Conservation (phyloP, 2,329 filamentous ascomycete genomes). For the Xylariaceae sp. region DNA sequence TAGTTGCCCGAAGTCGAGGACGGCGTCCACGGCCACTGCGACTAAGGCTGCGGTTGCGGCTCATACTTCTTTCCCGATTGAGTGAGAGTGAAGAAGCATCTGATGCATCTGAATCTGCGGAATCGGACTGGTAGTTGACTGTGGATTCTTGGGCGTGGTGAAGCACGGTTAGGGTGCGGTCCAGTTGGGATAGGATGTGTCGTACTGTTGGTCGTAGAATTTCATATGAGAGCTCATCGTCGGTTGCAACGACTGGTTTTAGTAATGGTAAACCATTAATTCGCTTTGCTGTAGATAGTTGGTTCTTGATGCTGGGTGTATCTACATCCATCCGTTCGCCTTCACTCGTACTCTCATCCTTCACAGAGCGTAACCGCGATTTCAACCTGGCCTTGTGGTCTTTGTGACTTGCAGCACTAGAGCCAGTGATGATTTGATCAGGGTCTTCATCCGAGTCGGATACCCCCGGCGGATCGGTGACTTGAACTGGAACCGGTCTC, state of each 20-base stretch:
- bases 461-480: no score
- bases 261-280: no score
- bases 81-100: constrained; percentile 13
- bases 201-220: constrained; percentile 65
- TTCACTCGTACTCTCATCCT: constrained; percentile 16
- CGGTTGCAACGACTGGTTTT: constrained; percentile 56
- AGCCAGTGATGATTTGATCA: no score
- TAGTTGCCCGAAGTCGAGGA: not conserved
- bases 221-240: constrained; percentile 64
- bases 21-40: constrained; percentile 4
- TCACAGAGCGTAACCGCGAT: constrained; percentile 19
- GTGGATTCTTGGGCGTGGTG: constrained; percentile 62
- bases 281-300: no score
- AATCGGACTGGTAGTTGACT: constrained; percentile 28
- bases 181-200: constrained; percentile 67
- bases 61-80: no score
- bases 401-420: no score
- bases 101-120: constrained; percentile 24
- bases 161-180: constrained; percentile 65
- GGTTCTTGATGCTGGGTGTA: no score
- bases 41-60: constrained; percentile 1
- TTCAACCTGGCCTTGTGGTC: no score
- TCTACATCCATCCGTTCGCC: constrained; percentile 23
- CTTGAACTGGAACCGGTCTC: constrained; percentile 35
- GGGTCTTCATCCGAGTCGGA: no score